Conservation (phyloP, 345 rosid species). For the Combretum micranthum region DNA sequence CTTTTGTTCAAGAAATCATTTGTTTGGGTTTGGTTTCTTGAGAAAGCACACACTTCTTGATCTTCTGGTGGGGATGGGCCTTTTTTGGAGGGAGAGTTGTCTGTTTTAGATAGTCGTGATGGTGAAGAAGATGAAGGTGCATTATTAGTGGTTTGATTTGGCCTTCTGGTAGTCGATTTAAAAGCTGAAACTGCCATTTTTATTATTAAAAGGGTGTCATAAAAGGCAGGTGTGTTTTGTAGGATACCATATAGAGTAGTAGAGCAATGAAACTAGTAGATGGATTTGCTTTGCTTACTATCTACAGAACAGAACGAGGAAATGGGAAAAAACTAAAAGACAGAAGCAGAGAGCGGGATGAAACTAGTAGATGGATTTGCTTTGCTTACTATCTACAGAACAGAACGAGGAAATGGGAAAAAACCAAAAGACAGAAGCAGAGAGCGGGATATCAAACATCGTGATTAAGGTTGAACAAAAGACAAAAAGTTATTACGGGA, state of each 20-base stretch:
- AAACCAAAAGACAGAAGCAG: too few species aligned
- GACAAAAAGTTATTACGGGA: neutral
- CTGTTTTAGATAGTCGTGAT: conserved; percentile 12
- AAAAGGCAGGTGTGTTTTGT: neutral
- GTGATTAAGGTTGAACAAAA: neutral
- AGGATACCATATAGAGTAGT: neutral
- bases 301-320: too few species aligned
- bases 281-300: too few species aligned
- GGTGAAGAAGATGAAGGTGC: conserved; percentile 3
- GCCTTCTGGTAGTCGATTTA: conserved; percentile 36
- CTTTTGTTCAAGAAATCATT: conserved; percentile 42
- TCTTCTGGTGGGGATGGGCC: conserved; percentile 29
- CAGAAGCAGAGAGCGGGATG: neutral
- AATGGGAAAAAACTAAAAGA: neutral
- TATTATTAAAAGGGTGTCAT: neutral
- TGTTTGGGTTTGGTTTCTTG: conserved; percentile 33
- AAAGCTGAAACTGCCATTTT: conserved; percentile 35
- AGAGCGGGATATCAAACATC: too few species aligned
- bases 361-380: too few species aligned
- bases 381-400: too few species aligned
- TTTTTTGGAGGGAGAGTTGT: conserved; percentile 8
- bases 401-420: too few species aligned
- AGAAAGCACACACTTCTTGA: conserved; percentile 58
- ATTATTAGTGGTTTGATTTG: neutral
- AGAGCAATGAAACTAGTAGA: neutral